Evolutionary conservation across 768 basidiomycete species (phyloP), one percentile per base, ranked within the genome.

Genomic region (Podaxis rugospora): DNA sequence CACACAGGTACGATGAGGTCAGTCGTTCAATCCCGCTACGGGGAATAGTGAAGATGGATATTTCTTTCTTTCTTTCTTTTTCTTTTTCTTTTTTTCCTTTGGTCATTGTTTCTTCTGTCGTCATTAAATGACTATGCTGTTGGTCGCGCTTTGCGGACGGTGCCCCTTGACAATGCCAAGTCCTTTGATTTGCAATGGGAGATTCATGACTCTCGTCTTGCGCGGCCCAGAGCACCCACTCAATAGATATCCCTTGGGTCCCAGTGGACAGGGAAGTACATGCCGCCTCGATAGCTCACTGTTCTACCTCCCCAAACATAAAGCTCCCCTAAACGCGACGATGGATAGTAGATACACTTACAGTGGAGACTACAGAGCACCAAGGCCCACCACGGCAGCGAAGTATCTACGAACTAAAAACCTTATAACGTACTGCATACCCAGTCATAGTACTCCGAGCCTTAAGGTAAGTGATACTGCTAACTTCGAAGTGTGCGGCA

Each of bases 21-120:
- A 27, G 55, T 42, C 39, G 55, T 44, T 52, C 51, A 35, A 52
- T 52, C 51, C 51, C 32, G 51, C 51, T 52, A 52, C 32, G 51
- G 51, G 51, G 51, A 52, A 52, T 16, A 10, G 1, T 14, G 40
- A 18, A 18, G 1, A 42, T 5, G 13, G 16, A 18, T 18, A 16
- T 42, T 42, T 7, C 18, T 7, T 42, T 21, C 21, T 21, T 21
- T 21, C 1, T 21, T 21, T n/a, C n/a, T n/a, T n/a, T n/a, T n/a
- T n/a, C n/a, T n/a, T 21, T 21, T 21, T 21, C 1, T 21, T 16
- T 13, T 13, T n/a, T 40, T 3, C 14, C 42, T 44, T 14, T 7
- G 9, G 42, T 16, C 42, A 44, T 18, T n/a, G n/a, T n/a, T n/a
- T n/a, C 13, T 40, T 44, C 42, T 2, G 14, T n/a, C 18, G 5